These are phyloP conservation scores for Rugosomyces carneus DNA, from an alignment of 1,284 basidiomycete species.

Conservation along the genomic window DNA sequence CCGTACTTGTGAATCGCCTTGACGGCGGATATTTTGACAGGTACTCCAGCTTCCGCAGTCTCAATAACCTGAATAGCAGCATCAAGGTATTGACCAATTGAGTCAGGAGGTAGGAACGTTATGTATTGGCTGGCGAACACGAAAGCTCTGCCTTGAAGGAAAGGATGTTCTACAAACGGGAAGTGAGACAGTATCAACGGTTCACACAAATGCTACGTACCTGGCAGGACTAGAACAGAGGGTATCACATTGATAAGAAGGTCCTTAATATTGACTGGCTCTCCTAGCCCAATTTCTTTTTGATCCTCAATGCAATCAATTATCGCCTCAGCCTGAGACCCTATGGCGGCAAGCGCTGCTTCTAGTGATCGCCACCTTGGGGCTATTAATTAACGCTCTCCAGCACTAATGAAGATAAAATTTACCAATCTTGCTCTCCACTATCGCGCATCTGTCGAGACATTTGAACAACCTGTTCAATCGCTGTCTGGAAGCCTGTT, in stretches of 20 bases:
- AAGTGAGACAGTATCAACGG: neutral
- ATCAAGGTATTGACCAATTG: constrained; percentile 80
- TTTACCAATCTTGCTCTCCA: constrained; percentile 51
- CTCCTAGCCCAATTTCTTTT: constrained; percentile 50
- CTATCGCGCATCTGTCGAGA: constrained; percentile 49
- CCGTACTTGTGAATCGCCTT: constrained; percentile 85
- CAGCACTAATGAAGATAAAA: constrained; percentile 6
- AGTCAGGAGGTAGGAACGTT: constrained; percentile 60
- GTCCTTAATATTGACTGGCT: constrained; percentile 71
- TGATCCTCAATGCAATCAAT: constrained; percentile 75
- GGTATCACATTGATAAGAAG: constrained; percentile 80
- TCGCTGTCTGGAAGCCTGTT: constrained; percentile 49
- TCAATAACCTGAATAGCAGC: constrained; percentile 86
- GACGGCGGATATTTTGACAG: constrained; percentile 91
- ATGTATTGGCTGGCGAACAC: constrained; percentile 92
- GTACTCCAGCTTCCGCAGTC: constrained; percentile 59
- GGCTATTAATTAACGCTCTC: neutral
- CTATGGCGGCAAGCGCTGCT: constrained; percentile 78
- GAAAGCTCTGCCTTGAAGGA: constrained; percentile 91
- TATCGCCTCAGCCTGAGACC: constrained; percentile 76
- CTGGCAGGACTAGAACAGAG: constrained; percentile 59
- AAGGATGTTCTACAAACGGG: constrained; percentile 60
- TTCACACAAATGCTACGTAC: constrained; percentile 29
- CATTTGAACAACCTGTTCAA: constrained; percentile 50
- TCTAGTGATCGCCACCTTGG: constrained; percentile 87